Evolutionary conservation across 2,329 filamentous ascomycete species (phyloP).

Genomic region (Erysiphe pulchra): DNA sequence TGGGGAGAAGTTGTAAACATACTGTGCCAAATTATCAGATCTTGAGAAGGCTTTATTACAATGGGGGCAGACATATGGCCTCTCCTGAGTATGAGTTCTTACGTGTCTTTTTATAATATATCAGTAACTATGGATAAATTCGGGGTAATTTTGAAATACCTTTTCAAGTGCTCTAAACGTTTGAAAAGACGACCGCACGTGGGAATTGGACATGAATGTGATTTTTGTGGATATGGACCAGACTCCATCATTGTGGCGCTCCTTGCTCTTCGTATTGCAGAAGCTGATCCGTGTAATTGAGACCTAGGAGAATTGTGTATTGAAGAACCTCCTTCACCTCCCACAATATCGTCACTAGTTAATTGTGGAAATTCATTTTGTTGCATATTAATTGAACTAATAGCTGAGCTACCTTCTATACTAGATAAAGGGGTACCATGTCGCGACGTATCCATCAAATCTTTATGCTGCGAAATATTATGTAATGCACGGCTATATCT

Average conservation of each 20-base stretch:
- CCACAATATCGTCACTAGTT: conserved; percentile 31
- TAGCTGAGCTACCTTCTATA: conserved; percentile 55
- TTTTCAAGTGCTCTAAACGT: conserved; percentile 94
- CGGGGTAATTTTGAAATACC: conserved; percentile 38
- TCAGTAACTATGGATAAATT: conserved; percentile 20
- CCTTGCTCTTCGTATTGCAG: conserved; percentile 66
- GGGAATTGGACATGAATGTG: conserved; percentile 96
- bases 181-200: conserved; percentile 95
- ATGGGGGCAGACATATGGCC: conserved; percentile 88
- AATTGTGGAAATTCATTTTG: conserved; percentile 43
- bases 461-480: conserved; percentile 44
- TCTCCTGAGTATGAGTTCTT: conserved; percentile 96
- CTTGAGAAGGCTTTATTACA: conserved; percentile 98
- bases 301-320: conserved; percentile 33
- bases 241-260: conserved; percentile 94
- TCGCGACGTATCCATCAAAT: conserved; percentile 60
- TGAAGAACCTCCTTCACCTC: conserved; percentile 22
- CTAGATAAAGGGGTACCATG: conserved; percentile 76
- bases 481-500: conserved; percentile 44
- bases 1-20: conserved; percentile 18
- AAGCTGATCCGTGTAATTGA: conserved; percentile 43
- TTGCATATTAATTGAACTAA: conserved; percentile 43
- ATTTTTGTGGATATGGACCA: conserved; percentile 89
- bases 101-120: conserved; percentile 50
- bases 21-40: conserved; percentile 98